Base-by-base conservation (phyloP, 164 flowering plant genomes). In the Hamamelis virginiana region DNA sequence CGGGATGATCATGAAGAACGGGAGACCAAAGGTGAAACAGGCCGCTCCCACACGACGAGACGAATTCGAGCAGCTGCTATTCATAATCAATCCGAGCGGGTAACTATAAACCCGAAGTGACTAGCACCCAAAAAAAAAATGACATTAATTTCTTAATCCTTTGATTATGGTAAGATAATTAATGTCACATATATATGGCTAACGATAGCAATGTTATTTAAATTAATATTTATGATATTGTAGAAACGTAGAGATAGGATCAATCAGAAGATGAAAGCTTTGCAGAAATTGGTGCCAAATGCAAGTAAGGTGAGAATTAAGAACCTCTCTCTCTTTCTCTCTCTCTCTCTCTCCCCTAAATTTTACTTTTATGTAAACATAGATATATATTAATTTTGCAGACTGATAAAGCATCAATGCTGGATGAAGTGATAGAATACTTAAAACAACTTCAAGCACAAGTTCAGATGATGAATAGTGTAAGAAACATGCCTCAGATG, bases 11-110 rank as follows among this genome's bases (percentile, higher is more conserved):
- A n/a, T n/a, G 83, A 80, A 71, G 87, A 85, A 23, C 67, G 25
- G 6, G 77, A 77, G 27, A 80, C 72, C 25, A 79, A 76, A 61
- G 62, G 41, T 10, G 85, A 80, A 66, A 73, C 71, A 14, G 77
- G 66, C 5, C 78, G 79, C 8, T 81, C 84, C 25, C 77, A 68
- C 64, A 76, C 84, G 11, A 73, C 80, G 4, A 87, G 83, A 68
- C 71, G 87, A 55, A 84, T 77, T 50, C 79, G 91, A 69, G 87
- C 82, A 45, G 89, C 96, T 41, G 81, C 85, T 46, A 62, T 76
- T 72, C 96, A 91, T 68, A 91, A 91, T 70, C 90, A 81, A 52
- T 89, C 91, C 0, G 96, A 91, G 66, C 55, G 91, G 79, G 94
- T 89, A 82, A 68, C 15, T 13, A 21, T 33, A 2, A 33, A 6